A percentile compares a stretch with the other conserved stretches of the same genome.
Evolutionary conservation across 345 rosid species (phyloP).

Genomic region (Syzygium aqueum): DNA sequence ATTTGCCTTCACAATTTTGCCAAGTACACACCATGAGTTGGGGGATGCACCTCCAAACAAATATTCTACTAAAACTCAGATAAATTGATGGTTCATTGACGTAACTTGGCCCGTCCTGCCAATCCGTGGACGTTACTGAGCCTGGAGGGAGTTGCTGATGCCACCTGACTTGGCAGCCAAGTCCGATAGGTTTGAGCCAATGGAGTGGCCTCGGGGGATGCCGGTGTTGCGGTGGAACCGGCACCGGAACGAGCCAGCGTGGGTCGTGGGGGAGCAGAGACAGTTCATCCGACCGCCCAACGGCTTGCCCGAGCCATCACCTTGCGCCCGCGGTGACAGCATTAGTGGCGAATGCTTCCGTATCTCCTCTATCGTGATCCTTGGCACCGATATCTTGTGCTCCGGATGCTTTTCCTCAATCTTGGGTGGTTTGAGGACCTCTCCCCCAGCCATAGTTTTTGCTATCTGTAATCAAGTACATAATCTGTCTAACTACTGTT

Average conservation of each 20-base stretch:
- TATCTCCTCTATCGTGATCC: background rate
- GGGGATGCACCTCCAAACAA: background rate
- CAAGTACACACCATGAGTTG: background rate
- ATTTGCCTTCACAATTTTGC: background rate
- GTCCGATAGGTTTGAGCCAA: conserved; percentile 49
- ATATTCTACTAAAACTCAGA: background rate
- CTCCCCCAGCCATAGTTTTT: background rate
- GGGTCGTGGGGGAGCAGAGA: conserved; percentile 76
- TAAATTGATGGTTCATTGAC: background rate
- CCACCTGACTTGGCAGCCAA: conserved; percentile 11
- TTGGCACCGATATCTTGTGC: background rate
- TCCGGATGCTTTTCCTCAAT: background rate
- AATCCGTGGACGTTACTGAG: background rate
- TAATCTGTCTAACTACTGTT: background rate
- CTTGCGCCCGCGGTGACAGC: background rate
- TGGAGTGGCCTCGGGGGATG: conserved; percentile 41
- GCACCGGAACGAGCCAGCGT: conserved; percentile 68
- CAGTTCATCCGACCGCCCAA: conserved; percentile 23
- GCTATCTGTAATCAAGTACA: background rate
- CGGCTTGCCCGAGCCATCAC: background rate
- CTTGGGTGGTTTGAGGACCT: conserved; percentile 7
- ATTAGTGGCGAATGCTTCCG: conserved; percentile 1
- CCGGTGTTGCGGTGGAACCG: conserved; percentile 42
- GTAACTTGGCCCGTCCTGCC: background rate
- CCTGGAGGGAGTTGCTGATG: background rate